Evolutionary conservation across 108 stramenopile genomes (phyloP).

Genomic region (Seminavis robusta): DNA sequence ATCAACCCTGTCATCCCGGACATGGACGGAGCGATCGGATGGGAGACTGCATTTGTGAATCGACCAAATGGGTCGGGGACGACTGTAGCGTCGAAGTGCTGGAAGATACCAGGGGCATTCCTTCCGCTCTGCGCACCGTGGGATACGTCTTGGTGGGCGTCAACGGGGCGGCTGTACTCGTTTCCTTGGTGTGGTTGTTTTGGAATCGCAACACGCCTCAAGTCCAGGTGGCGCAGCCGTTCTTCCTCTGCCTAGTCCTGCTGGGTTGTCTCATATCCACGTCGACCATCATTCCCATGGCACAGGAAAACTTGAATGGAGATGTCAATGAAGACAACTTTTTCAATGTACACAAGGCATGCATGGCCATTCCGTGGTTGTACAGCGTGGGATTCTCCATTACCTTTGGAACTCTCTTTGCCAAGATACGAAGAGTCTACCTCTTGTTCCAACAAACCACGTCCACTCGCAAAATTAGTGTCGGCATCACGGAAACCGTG

Average conservation of each 20-base stretch:
- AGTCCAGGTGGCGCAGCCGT: constrained; percentile 7
- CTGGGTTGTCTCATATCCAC: constrained; percentile 7
- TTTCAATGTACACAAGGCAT: too few relatives aligned
- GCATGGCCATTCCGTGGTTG: constrained; percentile 28
- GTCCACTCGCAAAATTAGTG: too few relatives aligned
- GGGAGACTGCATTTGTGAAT: too few relatives aligned
- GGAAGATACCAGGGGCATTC: background rate
- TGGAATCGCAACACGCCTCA: constrained; percentile 1
- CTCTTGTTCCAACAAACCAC: too few relatives aligned
- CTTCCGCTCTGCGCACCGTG: background rate
- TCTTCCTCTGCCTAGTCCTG: constrained; percentile 4
- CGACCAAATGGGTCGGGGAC: constrained; percentile 1
- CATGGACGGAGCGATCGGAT: background rate
- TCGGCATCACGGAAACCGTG: constrained; percentile 1
- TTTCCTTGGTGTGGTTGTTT: constrained; percentile 1
- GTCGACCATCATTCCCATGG: constrained; percentile 11
- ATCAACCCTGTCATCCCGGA: constrained; percentile 10
- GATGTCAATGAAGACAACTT: constrained; percentile 1
- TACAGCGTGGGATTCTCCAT: too few relatives aligned
- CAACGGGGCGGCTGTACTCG: background rate
- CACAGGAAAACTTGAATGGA: background rate
- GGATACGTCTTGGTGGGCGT: constrained; percentile 1
- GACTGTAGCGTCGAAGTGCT: constrained; percentile 9
- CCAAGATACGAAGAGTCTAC: too few relatives aligned
- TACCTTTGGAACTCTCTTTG: too few relatives aligned